Percentiles rank a stretch among this genome's conserved stretches.
Conservation (phyloP, 306 rosid species). For the Trifolium repens region DNA sequence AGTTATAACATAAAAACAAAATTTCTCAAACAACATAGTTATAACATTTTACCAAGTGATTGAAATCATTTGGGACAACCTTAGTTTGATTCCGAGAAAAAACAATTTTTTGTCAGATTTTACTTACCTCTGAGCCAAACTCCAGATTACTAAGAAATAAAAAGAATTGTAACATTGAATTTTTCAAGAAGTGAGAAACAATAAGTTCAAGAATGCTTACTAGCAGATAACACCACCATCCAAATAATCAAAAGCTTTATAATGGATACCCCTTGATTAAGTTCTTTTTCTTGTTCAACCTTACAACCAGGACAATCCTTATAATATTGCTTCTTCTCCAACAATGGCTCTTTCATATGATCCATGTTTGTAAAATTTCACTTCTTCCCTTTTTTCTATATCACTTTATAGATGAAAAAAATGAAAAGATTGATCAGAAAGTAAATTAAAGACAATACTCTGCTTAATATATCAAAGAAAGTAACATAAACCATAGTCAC, state of each 20-base stretch:
- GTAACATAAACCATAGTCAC: neutral
- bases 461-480: neutral
- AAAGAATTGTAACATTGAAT: neutral
- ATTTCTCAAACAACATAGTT: neutral
- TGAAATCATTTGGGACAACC: too few relatives aligned
- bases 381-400: slow-evolving; percentile 1
- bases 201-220: slow-evolving; percentile 43
- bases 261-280: slow-evolving; percentile 50
- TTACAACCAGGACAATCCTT: slow-evolving; percentile 75
- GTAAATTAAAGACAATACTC: neutral
- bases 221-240: slow-evolving; percentile 55
- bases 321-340: slow-evolving; percentile 58
- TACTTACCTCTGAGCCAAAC: too few relatives aligned
- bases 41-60: too few relatives aligned
- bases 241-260: slow-evolving; percentile 48
- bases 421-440: neutral
- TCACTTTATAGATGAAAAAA: neutral
- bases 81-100: too few relatives aligned
- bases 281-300: slow-evolving; percentile 53
- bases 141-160: too few relatives aligned
- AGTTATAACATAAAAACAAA: neutral
- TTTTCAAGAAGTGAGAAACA: neutral
- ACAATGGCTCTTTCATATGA: slow-evolving; percentile 40
- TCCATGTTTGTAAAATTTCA: slow-evolving; percentile 43
- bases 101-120: too few relatives aligned